Evolutionary conservation across 2,329 filamentous ascomycete species (phyloP), one percentile per base, ranked within the genome.

Genomic region (Knoxdaviesia capensis): DNA sequence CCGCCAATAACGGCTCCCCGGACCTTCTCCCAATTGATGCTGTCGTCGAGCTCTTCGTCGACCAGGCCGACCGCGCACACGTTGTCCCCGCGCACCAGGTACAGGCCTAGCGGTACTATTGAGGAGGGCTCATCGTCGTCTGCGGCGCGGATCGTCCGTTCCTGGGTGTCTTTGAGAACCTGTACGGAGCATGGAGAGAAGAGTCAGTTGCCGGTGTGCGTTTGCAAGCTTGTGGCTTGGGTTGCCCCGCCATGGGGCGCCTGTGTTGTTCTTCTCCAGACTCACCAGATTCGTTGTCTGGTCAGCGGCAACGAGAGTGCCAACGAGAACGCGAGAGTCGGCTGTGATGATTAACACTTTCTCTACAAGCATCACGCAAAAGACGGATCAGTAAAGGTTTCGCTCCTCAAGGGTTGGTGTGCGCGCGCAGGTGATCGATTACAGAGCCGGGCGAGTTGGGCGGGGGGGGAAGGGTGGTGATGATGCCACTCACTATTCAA

Each of bases 21-120:
- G 35, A 98, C 90, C 58, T 92, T 78, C 20, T 71, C 69, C 90
- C 90, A 98, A 62, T 94, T 79, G 55, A 98, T 96, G 52, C 80
- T 86, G 35, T 69, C 71, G 61, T 98, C 90, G 45, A 96, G 65
- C 51, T 81, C 71, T 59, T 94, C 87, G 57, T 98, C 86, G 32
- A 98, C 78, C 44, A 92, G 65, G 2, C 90, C 90, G 44, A 90
- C 82, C 10, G 92, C 69, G 47, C 86, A 87, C 39, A 98, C 88
- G 54, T 92, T 94, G 57, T 98, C 90, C 41, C 90, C 90, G 46
- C 90, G 74, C 44, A 98, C 82, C 44, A 98, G 70, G 57, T 94
- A 96, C 5, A 96, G 63, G 1, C 90, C 90, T 47, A 94, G 74
- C 5, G 80, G 76, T 11, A 90, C 77, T 55, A 90, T 76, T 45